phyloP scores from a whole-genome alignment of 306 rosid species.

The Castanea crenata region DNA sequence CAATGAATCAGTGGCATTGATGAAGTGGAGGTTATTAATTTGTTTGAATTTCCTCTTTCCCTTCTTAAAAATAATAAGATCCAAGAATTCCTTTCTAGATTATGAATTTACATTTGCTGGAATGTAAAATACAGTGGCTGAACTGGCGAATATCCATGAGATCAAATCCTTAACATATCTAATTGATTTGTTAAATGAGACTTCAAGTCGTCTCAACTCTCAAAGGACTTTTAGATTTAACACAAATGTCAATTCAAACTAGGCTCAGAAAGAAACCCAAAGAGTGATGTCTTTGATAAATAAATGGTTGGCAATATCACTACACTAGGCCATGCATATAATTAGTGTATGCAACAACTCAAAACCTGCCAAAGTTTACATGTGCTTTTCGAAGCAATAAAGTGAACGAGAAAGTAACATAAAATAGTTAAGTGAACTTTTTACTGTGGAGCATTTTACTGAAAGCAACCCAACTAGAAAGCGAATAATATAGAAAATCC shows the following conservation, averaged over 20 bases:
- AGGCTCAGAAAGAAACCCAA: constrained; percentile 27
- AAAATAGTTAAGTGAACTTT: not conserved
- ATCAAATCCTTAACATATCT: not conserved
- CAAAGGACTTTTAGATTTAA: constrained; percentile 32
- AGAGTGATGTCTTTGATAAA: constrained; percentile 26
- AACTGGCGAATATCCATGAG: not conserved
- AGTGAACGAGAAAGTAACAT: constrained; percentile 3
- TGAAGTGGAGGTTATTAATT: too few relatives aligned
- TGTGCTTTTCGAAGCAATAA: constrained; percentile 34
- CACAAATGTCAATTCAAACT: constrained; percentile 38
- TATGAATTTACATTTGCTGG: too few relatives aligned
- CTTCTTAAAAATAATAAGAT: too few relatives aligned
- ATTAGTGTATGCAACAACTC: not conserved
- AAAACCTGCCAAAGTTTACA: constrained; percentile 18
- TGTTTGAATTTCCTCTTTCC: too few relatives aligned
- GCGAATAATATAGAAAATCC: not conserved
- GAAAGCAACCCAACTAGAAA: not conserved
- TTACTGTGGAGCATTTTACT: not conserved
- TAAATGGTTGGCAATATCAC: constrained; percentile 17
- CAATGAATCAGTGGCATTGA: too few relatives aligned
- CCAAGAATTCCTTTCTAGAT: too few relatives aligned
- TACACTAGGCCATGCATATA: constrained; percentile 33
- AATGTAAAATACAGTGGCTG: too few relatives aligned
- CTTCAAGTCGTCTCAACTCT: not conserved
- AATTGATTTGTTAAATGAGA: not conserved